Evolutionary conservation across 106 monocot genomes (phyloP), one percentile per base, ranked within the genome.

Genomic region (Narthecium ossifragum): DNA sequence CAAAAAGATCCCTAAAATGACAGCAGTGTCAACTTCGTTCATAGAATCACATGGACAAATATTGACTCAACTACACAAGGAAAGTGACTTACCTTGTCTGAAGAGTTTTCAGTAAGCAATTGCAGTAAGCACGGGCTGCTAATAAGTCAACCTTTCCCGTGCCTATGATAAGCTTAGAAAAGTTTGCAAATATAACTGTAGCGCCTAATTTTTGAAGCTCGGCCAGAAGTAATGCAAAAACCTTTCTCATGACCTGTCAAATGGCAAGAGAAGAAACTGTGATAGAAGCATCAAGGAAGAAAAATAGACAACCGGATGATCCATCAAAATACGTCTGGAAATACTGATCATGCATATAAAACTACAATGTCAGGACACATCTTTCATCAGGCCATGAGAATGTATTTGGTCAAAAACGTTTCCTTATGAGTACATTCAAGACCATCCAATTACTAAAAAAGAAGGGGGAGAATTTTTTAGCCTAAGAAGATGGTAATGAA

Each of bases 151-250:
- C 59, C 64, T 93, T 93, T 52, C 93, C 93, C 12, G 93, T 93
- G 61, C 89, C 93, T 63, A 93, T 80, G 33, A 93, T 80, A 26
- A 93, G 80, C 61, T 82, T 93, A 37, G 85, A 93, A 53, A 93
- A 93, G 63, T 78, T 89, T 26, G 85, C 93, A 78, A 94, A 94
- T 34, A 94, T 68, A 26, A 90, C 51, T 18, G 65, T 83, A 14
- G 85, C 93, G 60, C 93, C 93, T 49, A 94, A 67, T 64, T 90
- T 85, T 34, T 70, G 73, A 61, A 94, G 28, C 72, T 94, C 93
- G 6, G 80, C 66, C 26, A 94, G 73, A 47, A 94, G 61, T 40
- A 86, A 62, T 32, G 82, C 79, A 75, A 94, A 94, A 10, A 94
- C 69, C 47, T 90, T 94, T 66, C 77, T 82, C 89, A 94, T 94